A percentile compares a stretch with the other conserved stretches of the same genome.
Evolutionary conservation across 129 eudicot species (phyloP).

Genomic region (Helianthus tuberosus): DNA sequence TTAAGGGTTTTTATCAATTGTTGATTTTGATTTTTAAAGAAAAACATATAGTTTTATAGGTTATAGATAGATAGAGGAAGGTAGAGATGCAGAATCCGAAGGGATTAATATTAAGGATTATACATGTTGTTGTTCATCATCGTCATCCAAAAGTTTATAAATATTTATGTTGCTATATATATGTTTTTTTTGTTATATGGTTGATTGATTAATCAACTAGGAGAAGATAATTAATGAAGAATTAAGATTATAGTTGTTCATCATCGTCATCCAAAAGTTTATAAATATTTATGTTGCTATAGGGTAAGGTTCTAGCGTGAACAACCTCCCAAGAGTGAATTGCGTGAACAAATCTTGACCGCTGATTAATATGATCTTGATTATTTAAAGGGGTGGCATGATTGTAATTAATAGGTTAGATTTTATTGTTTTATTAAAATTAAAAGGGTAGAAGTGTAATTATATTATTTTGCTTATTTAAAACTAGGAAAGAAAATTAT

Average conservation of each 20-base stretch:
- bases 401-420: too few relatives aligned
- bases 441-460: too few relatives aligned
- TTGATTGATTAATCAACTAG: background rate
- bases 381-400: too few relatives aligned
- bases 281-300: too few relatives aligned
- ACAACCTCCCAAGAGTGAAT: too few relatives aligned
- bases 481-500: too few relatives aligned
- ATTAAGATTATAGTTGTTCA: conserved; percentile 23
- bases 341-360: too few relatives aligned
- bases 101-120: conserved; percentile 34
- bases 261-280: too few relatives aligned
- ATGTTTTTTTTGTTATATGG: background rate
- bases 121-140: conserved; percentile 7
- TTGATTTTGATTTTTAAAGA: background rate
- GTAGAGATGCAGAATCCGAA: conserved; percentile 35
- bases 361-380: too few relatives aligned
- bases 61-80: conserved; percentile 16
- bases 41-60: background rate
- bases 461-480: too few relatives aligned
- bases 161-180: background rate
- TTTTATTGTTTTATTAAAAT: too few relatives aligned
- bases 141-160: conserved; percentile 12
- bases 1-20: conserved; percentile 17
- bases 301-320: too few relatives aligned
- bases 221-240: background rate